Evolutionary conservation across 306 rosid genomes (phyloP).

Genomic region (Cicer yamashitae): DNA sequence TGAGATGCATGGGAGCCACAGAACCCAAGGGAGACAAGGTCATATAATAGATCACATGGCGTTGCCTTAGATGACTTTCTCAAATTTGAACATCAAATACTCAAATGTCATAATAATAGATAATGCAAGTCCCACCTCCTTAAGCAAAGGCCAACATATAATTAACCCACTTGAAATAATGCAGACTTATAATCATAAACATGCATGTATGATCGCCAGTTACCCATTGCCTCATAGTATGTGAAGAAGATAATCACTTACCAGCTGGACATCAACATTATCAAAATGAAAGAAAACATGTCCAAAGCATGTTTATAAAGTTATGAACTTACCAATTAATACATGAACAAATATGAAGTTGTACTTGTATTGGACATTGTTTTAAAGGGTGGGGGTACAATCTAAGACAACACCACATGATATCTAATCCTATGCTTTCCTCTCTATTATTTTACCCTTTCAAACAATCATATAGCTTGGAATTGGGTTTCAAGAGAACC

Average conservation of each 20-base stretch:
- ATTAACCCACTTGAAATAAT: not conserved
- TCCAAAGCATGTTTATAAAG: constrained; percentile 32
- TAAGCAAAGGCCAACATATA: not conserved
- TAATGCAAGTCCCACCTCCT: not conserved
- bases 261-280: constrained; percentile 20
- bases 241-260: not conserved
- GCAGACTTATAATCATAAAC: not conserved
- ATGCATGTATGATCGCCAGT: not conserved
- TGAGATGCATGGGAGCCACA: not conserved
- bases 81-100: not conserved
- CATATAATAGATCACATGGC: constrained; percentile 44
- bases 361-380: not conserved
- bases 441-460: not conserved
- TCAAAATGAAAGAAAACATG: constrained; percentile 34
- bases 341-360: not conserved
- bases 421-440: not conserved
- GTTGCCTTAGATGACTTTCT: constrained; percentile 24
- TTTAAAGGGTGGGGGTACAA: not conserved
- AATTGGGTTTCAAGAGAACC: not conserved
- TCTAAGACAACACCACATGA: not conserved
- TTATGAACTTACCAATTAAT: constrained; percentile 15
- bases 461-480: not conserved
- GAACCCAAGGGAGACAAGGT: constrained; percentile 40
- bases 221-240: not conserved
- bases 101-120: not conserved